Conservation (phyloP, 2,329 filamentous ascomycete genomes). For the Penicillium sp. region DNA sequence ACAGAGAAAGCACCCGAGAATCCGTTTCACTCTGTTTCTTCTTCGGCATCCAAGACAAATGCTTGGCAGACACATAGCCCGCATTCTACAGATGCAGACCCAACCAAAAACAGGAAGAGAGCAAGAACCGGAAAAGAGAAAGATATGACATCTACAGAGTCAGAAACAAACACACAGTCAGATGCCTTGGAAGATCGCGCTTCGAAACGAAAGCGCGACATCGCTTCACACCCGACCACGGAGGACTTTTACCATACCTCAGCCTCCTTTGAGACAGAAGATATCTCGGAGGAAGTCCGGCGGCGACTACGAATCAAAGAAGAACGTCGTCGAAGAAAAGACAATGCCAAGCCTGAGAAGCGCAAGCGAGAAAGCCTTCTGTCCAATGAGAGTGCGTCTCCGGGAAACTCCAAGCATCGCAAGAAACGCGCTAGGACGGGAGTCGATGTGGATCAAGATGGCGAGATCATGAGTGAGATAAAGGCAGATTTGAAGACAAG, state of each 20-base stretch:
- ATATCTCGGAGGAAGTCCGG: conserved; percentile 45
- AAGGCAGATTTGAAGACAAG: conserved; percentile 4
- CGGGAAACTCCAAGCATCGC: conserved; percentile 10
- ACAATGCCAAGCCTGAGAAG: conserved; percentile 35
- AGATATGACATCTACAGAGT: conserved; percentile 1
- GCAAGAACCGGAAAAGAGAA: conserved; percentile 5
- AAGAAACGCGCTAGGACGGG: conserved; percentile 22
- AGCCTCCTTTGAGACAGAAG: conserved; percentile 36
- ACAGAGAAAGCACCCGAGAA: conserved; percentile 4
- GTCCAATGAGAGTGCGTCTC: conserved; percentile 24
- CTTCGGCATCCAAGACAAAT: not conserved
- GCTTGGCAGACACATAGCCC: conserved; percentile 2
- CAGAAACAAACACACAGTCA: not conserved
- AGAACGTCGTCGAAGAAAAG: conserved; percentile 29
- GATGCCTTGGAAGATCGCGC: conserved; percentile 4
- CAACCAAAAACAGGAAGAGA: conserved; percentile 15
- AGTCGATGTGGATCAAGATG: conserved; percentile 4
- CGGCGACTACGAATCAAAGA: conserved; percentile 42
- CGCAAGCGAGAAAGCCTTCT: conserved; percentile 37
- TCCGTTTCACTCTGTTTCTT: not conserved
- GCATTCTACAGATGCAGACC: conserved; percentile 8
- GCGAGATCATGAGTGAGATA: not conserved
- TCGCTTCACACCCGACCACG: conserved; percentile 14
- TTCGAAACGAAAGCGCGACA: conserved; percentile 12
- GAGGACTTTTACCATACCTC: conserved; percentile 25